Base-by-base conservation (phyloP, 768 basidiomycete species). In the Pulveroboletus ravenelii region DNA sequence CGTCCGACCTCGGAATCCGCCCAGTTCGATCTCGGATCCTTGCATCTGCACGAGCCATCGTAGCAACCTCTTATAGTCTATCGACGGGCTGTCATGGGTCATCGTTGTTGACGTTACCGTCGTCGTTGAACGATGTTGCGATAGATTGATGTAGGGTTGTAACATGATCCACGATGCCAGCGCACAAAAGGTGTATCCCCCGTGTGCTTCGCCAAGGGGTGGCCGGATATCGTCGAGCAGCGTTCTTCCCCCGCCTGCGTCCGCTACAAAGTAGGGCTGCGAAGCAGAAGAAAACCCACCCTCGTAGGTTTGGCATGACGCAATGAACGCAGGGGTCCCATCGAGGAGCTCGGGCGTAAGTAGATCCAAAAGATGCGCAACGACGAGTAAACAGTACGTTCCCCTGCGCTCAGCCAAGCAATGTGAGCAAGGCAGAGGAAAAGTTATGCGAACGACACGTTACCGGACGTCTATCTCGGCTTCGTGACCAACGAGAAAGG, bases 121-220 rank as follows among this genome's bases (percentile, higher is more conserved):
- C 31, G 37, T 41, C 29, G 31, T 18, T 12, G 39, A 10, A 10
- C 7, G 43, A 6, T 18, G 41, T n/a, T 23, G 15, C 3, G 27
- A 25, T 20, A 45, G 18, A 10, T 18, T 10, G 69, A 79, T 58
- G 60, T 79, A 80, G 0, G 87, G 84, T 46, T 78, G 78, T 1
- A 96, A 71, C 50, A 96, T 74, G 25, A 88, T 76, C 83, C 91
- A 89, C 15, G 87, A 81, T 0, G 92, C 91, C 25, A 93, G 74
- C 8, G 91, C 82, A 64, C 96, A 99, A 67, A 92, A 96, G 0
- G 95, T 92, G 70, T 99, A 98, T 0, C 96, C 96, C 7, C 96
- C 96, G 56, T 99, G 96, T 0, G 96, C 93, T 69, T 99, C 96
- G 10, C 95, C 95, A 18, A 96, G 82, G 0, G 87, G 75, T 0